Base-by-base conservation (phyloP, 345 rosid genomes). In the Punica granatum region DNA sequence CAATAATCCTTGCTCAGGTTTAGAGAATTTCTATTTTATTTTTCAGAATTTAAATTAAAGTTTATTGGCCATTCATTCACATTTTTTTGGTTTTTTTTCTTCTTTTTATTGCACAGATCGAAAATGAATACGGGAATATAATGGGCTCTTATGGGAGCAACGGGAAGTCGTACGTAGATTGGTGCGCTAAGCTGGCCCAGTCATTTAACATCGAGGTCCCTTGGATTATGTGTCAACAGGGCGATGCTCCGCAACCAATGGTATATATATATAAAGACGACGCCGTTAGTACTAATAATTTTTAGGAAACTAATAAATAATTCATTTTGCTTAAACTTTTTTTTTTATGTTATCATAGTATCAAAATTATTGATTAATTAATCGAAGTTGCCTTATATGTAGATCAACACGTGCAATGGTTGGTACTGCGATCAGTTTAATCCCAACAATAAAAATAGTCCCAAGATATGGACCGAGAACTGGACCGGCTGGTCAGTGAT, bases 391-490 rank as follows among this genome's bases (percentile, higher is more conserved):
- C 14, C 26, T 43, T 15, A 43, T 1, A 2, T 49, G 33, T 63
- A 83, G 85, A 70, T 83, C 7, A 65, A 68, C 18, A 74, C 84
- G 26, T 80, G 84, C 62, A 80, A 80, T 68, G 84, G 83, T 0
- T 80, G 49, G 49, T 83, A 83, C 39, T 78, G 87, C 31, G 83
- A 83, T 58, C 28, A 48, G 12, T 80, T 46, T 18, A 23, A 28
- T 1, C 86, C 86, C 2, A 70, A 70, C 15, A 72, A 41, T 21
- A 23, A 67, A 0, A 70, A 64, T 25, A 76, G 59, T 11, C 87
- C 87, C 4, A 83, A 80, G 64, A 74, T 75, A 64, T 82, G 84
- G 80, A 82, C 86, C 9, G 86, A 82, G 67, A 80, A 78, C 21
- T 83, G 80, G 85, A 75, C 68, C 1, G 85, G 85, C 28, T 83